Evolutionary conservation across 2,329 filamentous ascomycete species (phyloP), one percentile per base, ranked within the genome.

Genomic region (Ophiostoma montium): DNA sequence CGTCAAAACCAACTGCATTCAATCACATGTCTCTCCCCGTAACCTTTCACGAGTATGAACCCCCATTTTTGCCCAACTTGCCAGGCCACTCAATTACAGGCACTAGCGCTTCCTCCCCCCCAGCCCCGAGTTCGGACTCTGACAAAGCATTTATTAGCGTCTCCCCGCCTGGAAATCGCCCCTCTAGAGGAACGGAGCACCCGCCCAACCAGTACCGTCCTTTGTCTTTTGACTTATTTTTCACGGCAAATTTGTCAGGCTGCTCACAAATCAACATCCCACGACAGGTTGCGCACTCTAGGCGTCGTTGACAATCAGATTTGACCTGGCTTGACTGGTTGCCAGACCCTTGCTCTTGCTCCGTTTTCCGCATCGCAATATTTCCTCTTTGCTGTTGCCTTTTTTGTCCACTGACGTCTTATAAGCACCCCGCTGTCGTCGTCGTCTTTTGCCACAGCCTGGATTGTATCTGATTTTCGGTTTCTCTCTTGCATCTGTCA

Each of bases 181-280:
- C 39, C 39, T 23, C 30, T 23, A 39, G 36, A 12, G 16, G 19
- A 15, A 4, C 6, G 27, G 12, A 41, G 38, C n/a, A n/a, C n/a
- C n/a, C n/a, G n/a, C n/a, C 33, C 43, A 49, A 50, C 50, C 49
- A 50, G 50, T 52, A 49, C 50, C 48, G 21, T 19, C 23, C 42
- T 10, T 41, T 44, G 39, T 9, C 38, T 36, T 50, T 47, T 33
- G 38, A 38, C 45, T 50, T 47, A 47, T 36, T 36, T 35, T 46
- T 46, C 43, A 30, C 36, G 35, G 32, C 32, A 35, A 36, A 46
- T 46, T 51, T 44, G 39, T 30, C 30, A 23, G 42, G 12, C 42
- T 44, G 54, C 52, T 56, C 54, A 53, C 54, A 54, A 56, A 56
- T 56, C 52, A 51, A 46, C 18, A 30, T 27, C 13, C 38, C 45